Base-by-base conservation (phyloP, 2,329 filamentous ascomycete genomes). In the Fusarium fujikuroi region DNA sequence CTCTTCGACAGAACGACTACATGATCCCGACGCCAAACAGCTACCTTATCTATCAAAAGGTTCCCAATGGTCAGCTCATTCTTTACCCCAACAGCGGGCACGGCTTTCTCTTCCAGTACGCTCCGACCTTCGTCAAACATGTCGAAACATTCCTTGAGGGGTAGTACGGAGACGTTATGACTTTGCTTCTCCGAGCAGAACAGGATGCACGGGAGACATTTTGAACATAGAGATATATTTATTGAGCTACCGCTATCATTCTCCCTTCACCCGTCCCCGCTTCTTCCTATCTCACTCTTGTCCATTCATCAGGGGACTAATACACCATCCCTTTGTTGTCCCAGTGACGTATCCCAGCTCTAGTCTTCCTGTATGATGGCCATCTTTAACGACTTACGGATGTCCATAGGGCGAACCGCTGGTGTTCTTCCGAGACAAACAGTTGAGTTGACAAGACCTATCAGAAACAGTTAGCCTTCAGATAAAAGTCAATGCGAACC, bases 1-100 rank as follows among this genome's bases (percentile, higher is more conserved):
- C 8, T 2, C 4, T 8, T 10, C 14, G 4, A 9, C 14, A 66
- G 63, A 43, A 66, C 6, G 63, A 66, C 5, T 66, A 66, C 12
- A 66, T 66, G 63, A 66, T 66, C 7, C 61, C 63, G 2, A 66
- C 63, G 9, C 64, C 63, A 1, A 66, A 66, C 12, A 66, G 61
- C 32, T 66, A 66, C 7, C 28, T 66, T 2, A 42, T 66, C 15
- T 43, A 49, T 9, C 61, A 66, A 11, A 66, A 23, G 14, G 30
- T 59, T 3, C 43, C 63, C 0, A 66, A 58, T 3, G 50, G 36
- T 1, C 63, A 66, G 15, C 61, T 66, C 18, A 66, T 66, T n/a
- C 43, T 66, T 5, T 66, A 66, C 5, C 61, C 63, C 8, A 50
- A 59, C 25, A 66, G 63, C 19, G 63, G 63, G 1, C 63, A 66